phyloP scores from a whole-genome alignment of 441 rosid genomes.

The Syzygium malaccense region DNA sequence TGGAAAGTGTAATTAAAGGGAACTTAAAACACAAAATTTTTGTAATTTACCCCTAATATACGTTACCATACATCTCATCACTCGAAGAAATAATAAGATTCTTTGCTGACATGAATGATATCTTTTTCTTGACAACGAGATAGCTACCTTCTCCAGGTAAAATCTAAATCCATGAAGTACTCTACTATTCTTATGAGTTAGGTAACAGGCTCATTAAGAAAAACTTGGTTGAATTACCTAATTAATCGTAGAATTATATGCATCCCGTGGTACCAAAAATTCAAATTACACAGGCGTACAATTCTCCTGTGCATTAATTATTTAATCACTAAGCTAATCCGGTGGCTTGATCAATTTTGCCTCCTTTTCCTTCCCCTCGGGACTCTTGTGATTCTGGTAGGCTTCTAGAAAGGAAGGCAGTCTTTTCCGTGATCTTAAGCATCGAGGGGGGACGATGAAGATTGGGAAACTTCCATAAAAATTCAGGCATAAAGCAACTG shows the following conservation, averaged over 20 bases:
- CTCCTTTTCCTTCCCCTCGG: not conserved
- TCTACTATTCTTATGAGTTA: not conserved
- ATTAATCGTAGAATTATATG: not conserved
- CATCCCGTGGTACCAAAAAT: not conserved
- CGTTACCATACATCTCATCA: accelerated
- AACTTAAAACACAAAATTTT: not conserved
- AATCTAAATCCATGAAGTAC: not conserved
- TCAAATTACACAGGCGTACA: not conserved
- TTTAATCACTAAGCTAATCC: not conserved
- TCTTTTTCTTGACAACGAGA: not conserved
- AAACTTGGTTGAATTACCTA: not conserved
- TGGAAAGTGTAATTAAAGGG: not conserved
- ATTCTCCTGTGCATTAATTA: not conserved
- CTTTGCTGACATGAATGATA: not conserved
- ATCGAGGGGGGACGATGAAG: not conserved
- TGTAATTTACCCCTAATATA: not conserved
- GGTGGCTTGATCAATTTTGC: not conserved
- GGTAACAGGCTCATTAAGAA: not conserved
- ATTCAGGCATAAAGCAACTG: not conserved
- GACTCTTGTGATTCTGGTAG: not conserved
- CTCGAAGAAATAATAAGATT: not conserved
- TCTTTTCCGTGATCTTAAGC: not conserved
- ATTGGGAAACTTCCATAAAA: not conserved
- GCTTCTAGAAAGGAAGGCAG: not conserved
- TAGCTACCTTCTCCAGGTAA: not conserved